These are phyloP conservation scores for Luzula sylvatica DNA, from an alignment of 176 grass and related monocot genomes.

Conservation along the genomic window DNA sequence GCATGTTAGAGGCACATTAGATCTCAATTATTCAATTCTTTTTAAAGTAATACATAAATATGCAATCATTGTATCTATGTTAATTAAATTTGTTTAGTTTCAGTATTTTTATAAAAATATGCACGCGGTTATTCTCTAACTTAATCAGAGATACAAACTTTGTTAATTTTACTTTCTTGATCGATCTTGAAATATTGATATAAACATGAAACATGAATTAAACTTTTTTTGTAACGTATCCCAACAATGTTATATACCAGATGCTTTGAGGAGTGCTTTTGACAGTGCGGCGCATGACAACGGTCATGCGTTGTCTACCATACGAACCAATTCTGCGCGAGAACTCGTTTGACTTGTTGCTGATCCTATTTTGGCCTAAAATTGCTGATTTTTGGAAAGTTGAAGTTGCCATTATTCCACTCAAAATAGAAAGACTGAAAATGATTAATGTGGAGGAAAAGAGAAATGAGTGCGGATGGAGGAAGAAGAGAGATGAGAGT, in stretches of 20 bases:
- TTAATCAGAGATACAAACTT: no score
- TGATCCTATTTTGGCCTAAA: background rate
- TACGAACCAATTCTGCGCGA: background rate
- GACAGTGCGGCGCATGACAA: constrained; percentile 20
- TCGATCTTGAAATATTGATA: no score
- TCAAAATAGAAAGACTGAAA: background rate
- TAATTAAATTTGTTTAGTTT: no score
- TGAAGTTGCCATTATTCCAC: constrained; percentile 10
- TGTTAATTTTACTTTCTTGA: no score
- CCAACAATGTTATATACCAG: background rate
- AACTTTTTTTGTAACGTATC: background rate
- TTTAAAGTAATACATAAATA: no score
- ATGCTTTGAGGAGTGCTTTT: constrained; percentile 17
- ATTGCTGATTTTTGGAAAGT: constrained; percentile 8
- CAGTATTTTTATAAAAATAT: no score
- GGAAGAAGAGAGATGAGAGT: background rate
- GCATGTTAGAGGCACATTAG: no score
- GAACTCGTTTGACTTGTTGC: constrained; percentile 2
- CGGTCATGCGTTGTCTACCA: constrained; percentile 5
- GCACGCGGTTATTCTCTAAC: no score
- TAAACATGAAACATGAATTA: background rate
- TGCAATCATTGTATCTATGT: no score
- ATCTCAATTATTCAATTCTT: no score
- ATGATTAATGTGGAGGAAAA: no score
- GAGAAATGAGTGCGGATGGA: background rate